phyloP scores from a whole-genome alignment of 176 grass and related monocot genomes.

The Oryza meyeriana region DNA sequence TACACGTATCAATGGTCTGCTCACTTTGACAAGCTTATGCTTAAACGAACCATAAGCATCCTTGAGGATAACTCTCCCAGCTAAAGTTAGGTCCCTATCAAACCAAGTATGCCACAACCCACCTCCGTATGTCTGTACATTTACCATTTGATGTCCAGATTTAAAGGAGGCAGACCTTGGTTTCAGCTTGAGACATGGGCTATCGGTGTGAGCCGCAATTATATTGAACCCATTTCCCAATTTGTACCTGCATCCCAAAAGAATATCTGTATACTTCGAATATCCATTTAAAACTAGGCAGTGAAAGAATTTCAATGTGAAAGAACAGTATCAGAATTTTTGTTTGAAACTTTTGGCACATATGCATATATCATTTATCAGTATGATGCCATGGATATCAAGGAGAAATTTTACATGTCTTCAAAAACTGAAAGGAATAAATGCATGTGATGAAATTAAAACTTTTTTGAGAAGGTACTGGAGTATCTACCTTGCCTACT shows the following conservation, averaged over 20 bases:
- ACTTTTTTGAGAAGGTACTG: neutral
- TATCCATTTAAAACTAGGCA: neutral
- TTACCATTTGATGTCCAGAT: constrained; percentile 76
- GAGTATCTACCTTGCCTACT: neutral
- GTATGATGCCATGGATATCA: neutral
- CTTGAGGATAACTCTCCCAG: constrained; percentile 87
- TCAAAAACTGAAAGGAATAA: neutral
- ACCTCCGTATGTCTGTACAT: constrained; percentile 83
- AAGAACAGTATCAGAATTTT: neutral
- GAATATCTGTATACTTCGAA: neutral
- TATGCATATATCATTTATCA: neutral
- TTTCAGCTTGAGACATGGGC: constrained; percentile 94
- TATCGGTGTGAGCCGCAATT: constrained; percentile 91
- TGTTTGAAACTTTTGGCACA: neutral
- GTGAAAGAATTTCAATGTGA: neutral
- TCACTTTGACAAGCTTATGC: constrained; percentile 87
- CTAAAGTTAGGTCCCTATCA: constrained; percentile 86
- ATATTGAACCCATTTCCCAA: constrained; percentile 81
- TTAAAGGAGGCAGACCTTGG: constrained; percentile 78
- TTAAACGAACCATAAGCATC: constrained; percentile 62
- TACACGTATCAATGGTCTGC: constrained; percentile 76
- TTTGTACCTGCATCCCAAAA: constrained; percentile 65
- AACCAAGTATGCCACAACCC: constrained; percentile 98
- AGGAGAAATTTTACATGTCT: neutral
- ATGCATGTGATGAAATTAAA: neutral